Percentiles rank a stretch among this genome's conserved stretches.
These are phyloP conservation scores for Apiotrichum laibachii DNA, from an alignment of 1,284 basidiomycete species.

Conservation along the genomic window DNA sequence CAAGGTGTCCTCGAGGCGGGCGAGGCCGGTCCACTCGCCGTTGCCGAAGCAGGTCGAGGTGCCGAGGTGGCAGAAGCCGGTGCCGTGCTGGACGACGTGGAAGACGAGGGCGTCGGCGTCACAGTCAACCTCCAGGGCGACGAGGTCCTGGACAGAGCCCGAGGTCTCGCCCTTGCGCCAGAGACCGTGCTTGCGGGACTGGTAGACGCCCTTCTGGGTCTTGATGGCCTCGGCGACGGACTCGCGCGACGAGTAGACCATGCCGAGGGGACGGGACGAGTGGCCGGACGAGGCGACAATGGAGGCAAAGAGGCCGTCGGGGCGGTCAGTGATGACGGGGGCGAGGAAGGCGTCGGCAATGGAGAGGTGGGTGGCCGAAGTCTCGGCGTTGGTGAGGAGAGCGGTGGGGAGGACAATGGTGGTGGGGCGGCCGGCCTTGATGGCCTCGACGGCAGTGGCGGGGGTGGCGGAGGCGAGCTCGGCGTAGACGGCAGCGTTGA, in stretches of 20 bases:
- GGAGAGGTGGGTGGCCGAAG: constrained; percentile 63
- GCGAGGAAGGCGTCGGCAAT: constrained; percentile 84
- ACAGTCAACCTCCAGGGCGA: constrained; percentile 83
- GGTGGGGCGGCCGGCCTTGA: constrained; percentile 66
- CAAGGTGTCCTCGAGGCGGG: constrained; percentile 79
- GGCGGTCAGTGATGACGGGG: constrained; percentile 76
- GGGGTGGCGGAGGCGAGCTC: constrained; percentile 53
- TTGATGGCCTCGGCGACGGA: constrained; percentile 83
- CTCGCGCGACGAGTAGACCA: constrained; percentile 93
- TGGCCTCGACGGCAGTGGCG: constrained; percentile 55
- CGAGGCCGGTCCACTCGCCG: constrained; percentile 64
- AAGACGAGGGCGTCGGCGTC: constrained; percentile 92
- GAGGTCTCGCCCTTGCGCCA: constrained; percentile 98
- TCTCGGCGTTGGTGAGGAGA: constrained; percentile 61
- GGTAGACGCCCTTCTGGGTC: constrained; percentile 90
- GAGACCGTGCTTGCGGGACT: constrained; percentile 90
- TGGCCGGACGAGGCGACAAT: constrained; percentile 71
- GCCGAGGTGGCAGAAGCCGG: constrained; percentile 91
- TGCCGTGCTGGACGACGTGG: constrained; percentile 82
- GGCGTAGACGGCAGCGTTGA: constrained; percentile 66
- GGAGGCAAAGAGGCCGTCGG: constrained; percentile 90
- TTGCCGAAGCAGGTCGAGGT: constrained; percentile 74
- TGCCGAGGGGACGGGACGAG: constrained; percentile 75
- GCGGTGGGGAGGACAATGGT: constrained; percentile 72
- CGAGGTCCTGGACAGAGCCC: constrained; percentile 85